Conservation (phyloP, 352 stramenopile species). For the Globisporangium perplexum region DNA sequence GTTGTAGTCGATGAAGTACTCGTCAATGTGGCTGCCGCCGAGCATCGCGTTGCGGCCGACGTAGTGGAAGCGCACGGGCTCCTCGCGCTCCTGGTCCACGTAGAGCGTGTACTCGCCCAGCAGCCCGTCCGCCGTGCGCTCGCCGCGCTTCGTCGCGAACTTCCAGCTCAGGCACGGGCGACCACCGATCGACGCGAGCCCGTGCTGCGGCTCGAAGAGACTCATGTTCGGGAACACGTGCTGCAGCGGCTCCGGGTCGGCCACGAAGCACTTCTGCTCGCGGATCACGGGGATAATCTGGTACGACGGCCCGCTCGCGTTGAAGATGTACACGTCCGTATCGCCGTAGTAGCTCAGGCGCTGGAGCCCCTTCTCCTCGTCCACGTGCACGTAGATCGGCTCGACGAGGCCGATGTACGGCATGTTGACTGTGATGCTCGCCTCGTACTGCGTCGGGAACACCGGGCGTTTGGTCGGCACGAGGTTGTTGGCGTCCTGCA, state of each 20-base stretch:
- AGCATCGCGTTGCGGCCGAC: slow-evolving; percentile 82
- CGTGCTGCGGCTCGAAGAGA: slow-evolving; percentile 80
- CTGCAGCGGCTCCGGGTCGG: slow-evolving; percentile 54
- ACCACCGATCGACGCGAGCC: slow-evolving; percentile 62
- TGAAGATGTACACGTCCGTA: slow-evolving; percentile 86
- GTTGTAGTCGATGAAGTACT: slow-evolving; percentile 89
- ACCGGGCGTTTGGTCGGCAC: slow-evolving; percentile 57
- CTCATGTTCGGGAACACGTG: slow-evolving; percentile 84
- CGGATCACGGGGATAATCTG: slow-evolving; percentile 80
- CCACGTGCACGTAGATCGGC: slow-evolving; percentile 81
- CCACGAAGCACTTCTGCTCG: slow-evolving; percentile 70
- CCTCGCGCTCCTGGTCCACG: slow-evolving; percentile 67
- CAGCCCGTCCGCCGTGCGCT: slow-evolving; percentile 54
- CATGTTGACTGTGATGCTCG: slow-evolving; percentile 84
- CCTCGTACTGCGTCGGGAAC: slow-evolving; percentile 85
- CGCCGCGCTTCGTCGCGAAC: slow-evolving; percentile 50
- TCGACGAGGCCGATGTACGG: slow-evolving; percentile 87
- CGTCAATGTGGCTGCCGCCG: slow-evolving; percentile 85
- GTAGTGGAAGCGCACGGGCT: slow-evolving; percentile 83
- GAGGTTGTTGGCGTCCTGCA: slow-evolving; percentile 72
- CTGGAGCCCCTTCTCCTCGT: slow-evolving; percentile 65
- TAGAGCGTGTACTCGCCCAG: slow-evolving; percentile 86
- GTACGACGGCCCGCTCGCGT: slow-evolving; percentile 69
- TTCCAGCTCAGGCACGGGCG: slow-evolving; percentile 82
- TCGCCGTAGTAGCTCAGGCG: slow-evolving; percentile 88